Base-by-base conservation (phyloP, 805 yeast species). In the Gaillardinia entomophila region DNA sequence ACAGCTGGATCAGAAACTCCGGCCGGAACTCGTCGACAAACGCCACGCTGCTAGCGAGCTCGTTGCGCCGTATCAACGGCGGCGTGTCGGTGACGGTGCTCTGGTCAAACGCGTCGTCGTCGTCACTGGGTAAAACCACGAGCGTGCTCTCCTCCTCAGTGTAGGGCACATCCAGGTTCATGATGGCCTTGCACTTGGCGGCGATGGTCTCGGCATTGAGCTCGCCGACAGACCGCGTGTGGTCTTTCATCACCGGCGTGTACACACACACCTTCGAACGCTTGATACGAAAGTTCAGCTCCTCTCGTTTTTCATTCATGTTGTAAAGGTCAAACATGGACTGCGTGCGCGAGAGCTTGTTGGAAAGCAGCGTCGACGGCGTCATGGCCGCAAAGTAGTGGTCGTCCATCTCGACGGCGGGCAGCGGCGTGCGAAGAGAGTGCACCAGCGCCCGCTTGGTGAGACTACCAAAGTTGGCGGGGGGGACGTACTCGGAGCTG, bases 1-100 rank as follows among this genome's bases (percentile, higher is more conserved):
- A 72, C 7, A 79, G 75, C 48, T 77, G 83, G 17, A 75, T 38
- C 11, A 57, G 50, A 42, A 68, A 75, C 41, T 74, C 79, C 0
- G 77, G 73, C 26, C 77, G 49, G 40, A 62, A 75, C 36, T 71
- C 74, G 17, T 73, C 75, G 3, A 66, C 51, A 42, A 66, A 75
- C 4, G 69, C 71, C 7, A 63, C 63, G 33, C 43, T 54, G 1
- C 68, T 62, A 4, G 51, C 37, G 13, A 66, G 45, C 5, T 50
- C 43, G 16, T 41, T 44, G 19, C 39, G 37, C 17, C 49, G 49
- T 16, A 44, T 42, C 4, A 15, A 33, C 16, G 2, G 27, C 6
- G 14, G 19, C 12, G 13, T 6, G 11, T 19, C 11, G 2, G 41
- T 40, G 16, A 39, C 37, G 6, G 45, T 40, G 13, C 35, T 27